Base-by-base conservation (phyloP, 495 filamentous ascomycete genomes). In the Usnea hakonensis region DNA sequence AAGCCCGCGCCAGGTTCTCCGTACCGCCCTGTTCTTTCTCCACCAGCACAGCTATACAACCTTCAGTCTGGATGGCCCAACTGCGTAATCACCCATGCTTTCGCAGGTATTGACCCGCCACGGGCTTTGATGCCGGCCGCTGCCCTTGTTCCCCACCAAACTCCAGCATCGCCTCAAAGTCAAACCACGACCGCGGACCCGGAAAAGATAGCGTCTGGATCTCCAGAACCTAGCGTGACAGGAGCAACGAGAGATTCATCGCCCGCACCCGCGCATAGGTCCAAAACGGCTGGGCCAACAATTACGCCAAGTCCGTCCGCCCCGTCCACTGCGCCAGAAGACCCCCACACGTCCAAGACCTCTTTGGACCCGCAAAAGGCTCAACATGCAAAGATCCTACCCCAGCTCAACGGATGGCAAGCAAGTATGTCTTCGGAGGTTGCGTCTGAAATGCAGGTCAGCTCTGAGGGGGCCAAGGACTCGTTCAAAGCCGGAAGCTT, bases 101-200 rank as follows among this genome's bases (percentile, higher is more conserved):
- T 64, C 30, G 28, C 26, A 17, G 63, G 46, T n/a, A 40, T 35
- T 13, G 63, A 65, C 28, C 57, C 57, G 17, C 57, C 63, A 14
- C 57, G 50, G 19, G 9, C 38, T 13, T 26, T 65, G 2, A 13
- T 8, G 13, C 35, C 58, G 8, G 41, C 43, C 11, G 17, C 8
- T 8, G 63, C 48, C 2, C n/a, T 61, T 17, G 41, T 43, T n/a
- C 46, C 37, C 2, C 2, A 26, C 10, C 13, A 37, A 26, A 60
- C 57, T 28, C 9, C 33, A 19, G 0, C 30, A 10, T 11, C 4
- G 1, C 40, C 57, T 19, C 41, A 36, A n/a, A 23, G n/a, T 23
- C 43, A 7, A 23, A 44, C n/a, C 4, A 44, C 43, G 5, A 21
- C 43, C 23, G 11, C n/a, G 10, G 21, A 19, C 43, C 13, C 43